phyloP scores from a whole-genome alignment of 495 filamentous ascomycete species.

The Diplogelasinospora grovesii region DNA sequence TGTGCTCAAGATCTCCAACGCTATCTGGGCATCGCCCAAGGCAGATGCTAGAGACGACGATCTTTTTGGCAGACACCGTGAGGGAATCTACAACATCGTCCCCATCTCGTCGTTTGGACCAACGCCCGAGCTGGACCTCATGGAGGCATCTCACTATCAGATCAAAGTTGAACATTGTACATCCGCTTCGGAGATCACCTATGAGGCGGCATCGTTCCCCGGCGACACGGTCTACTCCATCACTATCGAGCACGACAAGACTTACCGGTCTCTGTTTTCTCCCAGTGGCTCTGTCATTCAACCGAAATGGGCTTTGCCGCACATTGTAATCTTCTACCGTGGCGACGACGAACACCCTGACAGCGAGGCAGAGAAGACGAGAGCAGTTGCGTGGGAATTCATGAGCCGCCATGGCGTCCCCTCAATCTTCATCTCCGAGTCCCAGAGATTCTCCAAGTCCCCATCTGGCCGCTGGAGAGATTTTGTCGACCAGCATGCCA shows the following conservation, averaged over 20 bases:
- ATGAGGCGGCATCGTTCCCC: constrained; percentile 18
- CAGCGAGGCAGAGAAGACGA: constrained; percentile 39
- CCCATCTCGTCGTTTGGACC: constrained; percentile 66
- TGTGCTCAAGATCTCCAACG: constrained; percentile 67
- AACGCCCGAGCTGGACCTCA: constrained; percentile 65
- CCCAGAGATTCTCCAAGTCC: constrained; percentile 43
- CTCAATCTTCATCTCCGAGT: constrained; percentile 60
- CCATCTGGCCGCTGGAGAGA: constrained; percentile 15
- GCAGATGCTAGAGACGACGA: constrained; percentile 15
- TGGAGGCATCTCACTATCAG: constrained; percentile 59
- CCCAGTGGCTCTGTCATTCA: constrained; percentile 22
- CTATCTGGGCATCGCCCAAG: constrained; percentile 42
- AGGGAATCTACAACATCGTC: constrained; percentile 59
- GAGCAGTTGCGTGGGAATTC: constrained; percentile 51
- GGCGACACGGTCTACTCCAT: constrained; percentile 32
- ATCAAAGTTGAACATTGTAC: constrained; percentile 69
- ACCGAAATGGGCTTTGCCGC: constrained; percentile 59
- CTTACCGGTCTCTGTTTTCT: constrained; percentile 25
- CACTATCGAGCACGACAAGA: constrained; percentile 51
- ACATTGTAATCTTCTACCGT: constrained; percentile 64
- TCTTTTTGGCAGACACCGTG: constrained; percentile 14
- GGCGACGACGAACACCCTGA: constrained; percentile 53
- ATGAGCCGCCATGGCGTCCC: constrained; percentile 61
- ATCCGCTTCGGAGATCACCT: constrained; percentile 41
- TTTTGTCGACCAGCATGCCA: constrained; percentile 27